Percentiles rank a stretch among this genome's conserved stretches.
Evolutionary conservation across 495 filamentous ascomycete species (phyloP).

Genomic region (Tuber melanosporum): DNA sequence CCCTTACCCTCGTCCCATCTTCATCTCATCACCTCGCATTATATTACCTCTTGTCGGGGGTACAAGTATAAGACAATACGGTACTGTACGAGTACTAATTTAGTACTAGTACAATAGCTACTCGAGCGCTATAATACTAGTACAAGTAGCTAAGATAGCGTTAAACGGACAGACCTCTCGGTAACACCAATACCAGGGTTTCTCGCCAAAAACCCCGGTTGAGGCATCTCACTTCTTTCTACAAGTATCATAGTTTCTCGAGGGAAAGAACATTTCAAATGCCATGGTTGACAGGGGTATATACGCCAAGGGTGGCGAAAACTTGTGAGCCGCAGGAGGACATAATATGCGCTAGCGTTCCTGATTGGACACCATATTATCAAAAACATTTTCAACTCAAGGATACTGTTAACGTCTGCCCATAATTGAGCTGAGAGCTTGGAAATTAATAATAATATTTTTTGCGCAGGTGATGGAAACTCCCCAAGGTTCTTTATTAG

Average conservation of each 20-base stretch:
- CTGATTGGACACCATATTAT: background rate
- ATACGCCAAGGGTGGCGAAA: background rate
- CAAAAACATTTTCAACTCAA: background rate
- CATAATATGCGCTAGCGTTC: background rate
- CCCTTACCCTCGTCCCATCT: slow-evolving; percentile 2
- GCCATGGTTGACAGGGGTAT: background rate
- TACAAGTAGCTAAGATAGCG: background rate
- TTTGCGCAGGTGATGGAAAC: background rate
- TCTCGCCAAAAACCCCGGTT: slow-evolving; percentile 4
- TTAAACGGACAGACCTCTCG: background rate
- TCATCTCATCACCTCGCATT: background rate
- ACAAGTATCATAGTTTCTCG: background rate
- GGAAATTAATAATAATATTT: too few relatives aligned
- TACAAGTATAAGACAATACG: background rate
- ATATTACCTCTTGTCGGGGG: background rate
- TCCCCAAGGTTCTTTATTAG: background rate
- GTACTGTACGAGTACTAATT: too few relatives aligned
- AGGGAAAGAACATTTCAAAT: background rate
- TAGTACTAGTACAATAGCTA: too few relatives aligned
- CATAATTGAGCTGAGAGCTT: background rate
- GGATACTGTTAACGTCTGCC: background rate
- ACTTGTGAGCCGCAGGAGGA: background rate
- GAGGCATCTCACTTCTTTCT: background rate
- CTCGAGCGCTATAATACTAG: too few relatives aligned
- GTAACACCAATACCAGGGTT: background rate